These are phyloP conservation scores for Acanthamoeba triangularis DNA, from an alignment of 208 protist species.

Conservation along the genomic window DNA sequence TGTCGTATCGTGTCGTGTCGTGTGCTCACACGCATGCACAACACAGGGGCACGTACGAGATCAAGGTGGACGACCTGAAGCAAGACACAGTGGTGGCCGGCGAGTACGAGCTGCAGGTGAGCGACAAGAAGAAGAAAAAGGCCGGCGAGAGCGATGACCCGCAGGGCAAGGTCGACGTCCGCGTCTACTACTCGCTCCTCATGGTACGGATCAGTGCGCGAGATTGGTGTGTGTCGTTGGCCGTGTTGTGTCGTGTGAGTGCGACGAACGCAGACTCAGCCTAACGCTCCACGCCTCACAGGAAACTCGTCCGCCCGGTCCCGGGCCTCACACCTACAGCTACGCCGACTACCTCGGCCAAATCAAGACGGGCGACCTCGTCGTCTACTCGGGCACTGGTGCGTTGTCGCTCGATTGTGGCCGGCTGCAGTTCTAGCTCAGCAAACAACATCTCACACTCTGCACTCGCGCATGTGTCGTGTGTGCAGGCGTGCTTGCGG, in stretches of 20 bases:
- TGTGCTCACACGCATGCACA: not conserved
- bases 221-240: not conserved
- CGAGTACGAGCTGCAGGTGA: slow-evolving; percentile 1
- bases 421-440: not conserved
- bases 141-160: not conserved
- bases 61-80: slow-evolving; percentile 12
- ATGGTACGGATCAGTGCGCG: not conserved
- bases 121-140: slow-evolving; percentile 37
- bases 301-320: not conserved
- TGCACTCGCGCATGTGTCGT: not conserved
- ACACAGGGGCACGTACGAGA: not conserved
- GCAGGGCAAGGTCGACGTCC: not conserved
- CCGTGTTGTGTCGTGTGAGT: not conserved
- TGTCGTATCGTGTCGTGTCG: not conserved
- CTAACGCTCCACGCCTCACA: not conserved
- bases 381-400: slow-evolving; percentile 47
- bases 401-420: not conserved
- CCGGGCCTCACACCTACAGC: not conserved
- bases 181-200: slow-evolving; percentile 20
- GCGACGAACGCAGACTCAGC: not conserved
- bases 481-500: not conserved
- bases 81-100: not conserved
- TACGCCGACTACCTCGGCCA: slow-evolving; percentile 2
- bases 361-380: slow-evolving; percentile 15
- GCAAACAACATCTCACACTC: not conserved